Evolutionary conservation across 2,329 filamentous ascomycete genomes (phyloP).

Genomic region (Ophiostoma himal-ulmi): DNA sequence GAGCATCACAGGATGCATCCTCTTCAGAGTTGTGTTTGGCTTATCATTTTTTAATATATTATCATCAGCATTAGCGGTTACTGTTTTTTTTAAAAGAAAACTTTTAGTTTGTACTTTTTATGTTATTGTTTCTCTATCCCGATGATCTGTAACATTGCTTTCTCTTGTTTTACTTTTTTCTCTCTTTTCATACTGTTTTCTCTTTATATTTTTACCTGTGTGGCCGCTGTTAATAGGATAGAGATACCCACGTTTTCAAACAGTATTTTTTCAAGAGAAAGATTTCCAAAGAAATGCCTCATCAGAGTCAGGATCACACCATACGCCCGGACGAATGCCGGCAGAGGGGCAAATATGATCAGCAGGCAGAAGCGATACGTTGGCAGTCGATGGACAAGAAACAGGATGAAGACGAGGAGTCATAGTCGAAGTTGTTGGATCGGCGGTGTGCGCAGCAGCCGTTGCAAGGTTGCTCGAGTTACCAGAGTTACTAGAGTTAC

Average conservation of each 20-base stretch:
- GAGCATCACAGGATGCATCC: not conserved
- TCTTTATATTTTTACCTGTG: not conserved
- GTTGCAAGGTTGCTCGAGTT: too few species aligned
- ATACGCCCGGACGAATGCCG: not conserved
- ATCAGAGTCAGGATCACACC: not conserved
- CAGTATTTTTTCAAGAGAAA: not conserved
- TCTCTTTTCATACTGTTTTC: not conserved
- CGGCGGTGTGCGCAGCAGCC: not conserved
- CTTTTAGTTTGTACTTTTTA: not conserved
- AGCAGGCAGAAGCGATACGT: not conserved
- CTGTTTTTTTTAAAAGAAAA: too few species aligned
- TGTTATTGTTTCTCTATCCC: too few species aligned
- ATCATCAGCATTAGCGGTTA: not conserved
- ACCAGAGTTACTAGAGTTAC: not conserved
- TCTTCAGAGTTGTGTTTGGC: not conserved
- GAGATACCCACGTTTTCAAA: not conserved
- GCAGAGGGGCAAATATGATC: not conserved
- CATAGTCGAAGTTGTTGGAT: not conserved
- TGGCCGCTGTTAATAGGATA: not conserved
- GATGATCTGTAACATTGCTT: not conserved
- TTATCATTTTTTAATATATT: too few species aligned
- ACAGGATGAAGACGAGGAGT: not conserved
- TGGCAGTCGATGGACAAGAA: not conserved
- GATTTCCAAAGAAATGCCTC: not conserved
- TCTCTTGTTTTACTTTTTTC: not conserved